Evolutionary conservation across 139 green algal species (phyloP).

Genomic region (Ettlia oleoabundans): DNA sequence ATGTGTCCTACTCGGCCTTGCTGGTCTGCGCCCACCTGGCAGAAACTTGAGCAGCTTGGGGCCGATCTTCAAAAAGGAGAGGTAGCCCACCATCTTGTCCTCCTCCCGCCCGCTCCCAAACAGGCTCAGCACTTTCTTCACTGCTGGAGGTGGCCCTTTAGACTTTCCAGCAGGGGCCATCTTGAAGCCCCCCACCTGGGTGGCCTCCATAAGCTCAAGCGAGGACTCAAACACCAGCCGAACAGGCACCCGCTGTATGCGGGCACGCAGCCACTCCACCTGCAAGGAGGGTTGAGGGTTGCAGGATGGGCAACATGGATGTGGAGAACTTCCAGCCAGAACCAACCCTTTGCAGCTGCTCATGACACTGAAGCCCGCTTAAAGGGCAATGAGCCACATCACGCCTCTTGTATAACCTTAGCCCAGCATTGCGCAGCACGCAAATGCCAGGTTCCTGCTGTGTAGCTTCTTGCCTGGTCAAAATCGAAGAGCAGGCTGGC

Average conservation of each 20-base stretch:
- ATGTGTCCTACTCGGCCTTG: too few relatives aligned
- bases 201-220: constrained; percentile 95
- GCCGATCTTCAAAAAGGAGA: constrained; percentile 92
- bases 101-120: constrained; percentile 93
- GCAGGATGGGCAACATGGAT: not conserved
- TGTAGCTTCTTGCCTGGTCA: constrained; percentile 76
- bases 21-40: constrained; percentile 66
- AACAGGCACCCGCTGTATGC: constrained; percentile 73
- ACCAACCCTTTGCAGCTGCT: too few relatives aligned
- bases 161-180: constrained; percentile 71
- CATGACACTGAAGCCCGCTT: too few relatives aligned
- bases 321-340: too few relatives aligned
- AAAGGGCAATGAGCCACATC: too few relatives aligned
- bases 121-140: constrained; percentile 92
- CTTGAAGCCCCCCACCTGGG: constrained; percentile 73
- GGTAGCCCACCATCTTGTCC: constrained; percentile 94
- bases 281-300: constrained; percentile 18
- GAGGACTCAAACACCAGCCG: constrained; percentile 96
- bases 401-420: too few relatives aligned
- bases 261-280: constrained; percentile 90
- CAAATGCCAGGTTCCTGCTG: not conserved
- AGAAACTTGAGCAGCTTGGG: constrained; percentile 97
- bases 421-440: too few relatives aligned
- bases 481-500: constrained; percentile 96
- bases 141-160: constrained; percentile 86